Base-by-base conservation (phyloP, 306 rosid genomes). In the Gynostemma pentaphyllum region DNA sequence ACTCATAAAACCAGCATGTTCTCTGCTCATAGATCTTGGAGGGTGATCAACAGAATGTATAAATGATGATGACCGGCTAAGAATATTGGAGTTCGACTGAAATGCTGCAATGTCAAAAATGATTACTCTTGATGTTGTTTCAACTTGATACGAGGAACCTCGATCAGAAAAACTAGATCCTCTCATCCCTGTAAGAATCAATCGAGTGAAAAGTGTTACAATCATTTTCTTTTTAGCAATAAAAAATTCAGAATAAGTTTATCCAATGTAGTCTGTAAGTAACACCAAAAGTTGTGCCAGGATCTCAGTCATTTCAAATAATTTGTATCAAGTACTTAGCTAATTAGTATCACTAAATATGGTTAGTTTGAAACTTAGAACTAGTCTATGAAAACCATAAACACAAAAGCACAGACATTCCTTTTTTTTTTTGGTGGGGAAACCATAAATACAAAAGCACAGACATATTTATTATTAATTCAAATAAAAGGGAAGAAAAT, bases 1-100 rank as follows among this genome's bases (percentile, higher is more conserved):
- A 76, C 94, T 83, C 96, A 92, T 88, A 62, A 92, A 87, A 62
- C 75, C 82, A 53, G 81, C 64, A 66, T 75, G 89, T 62, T 88
- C 80, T 70, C 69, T 70, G 18, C 76, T 57, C 19, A 65, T 69
- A 30, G 86, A 18, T 76, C 74, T 80, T 48, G 48, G 82, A 18
- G 90, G 62, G 39, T 69, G 88, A 77, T 86, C 95, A 51, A n/a
- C 56, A 3, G 74, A 52, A 59, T 51, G 82, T 66, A 72, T 42
- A 64, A 62, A 67, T 45, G 95, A 74, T 12, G 83, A 80, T 13
- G 98, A 69, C 77, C 81, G 51, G 72, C 79, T 69, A 45, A 26
- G 59, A 47, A 62, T 67, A 70, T 77, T 45, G n/a, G n/a, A n/a
- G 63, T 82, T 84, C 1, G 87, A 56, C 67, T 78, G 86, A 67